phyloP scores from a whole-genome alignment of 768 basidiomycete genomes.

The Hemileccinum impolitum region DNA sequence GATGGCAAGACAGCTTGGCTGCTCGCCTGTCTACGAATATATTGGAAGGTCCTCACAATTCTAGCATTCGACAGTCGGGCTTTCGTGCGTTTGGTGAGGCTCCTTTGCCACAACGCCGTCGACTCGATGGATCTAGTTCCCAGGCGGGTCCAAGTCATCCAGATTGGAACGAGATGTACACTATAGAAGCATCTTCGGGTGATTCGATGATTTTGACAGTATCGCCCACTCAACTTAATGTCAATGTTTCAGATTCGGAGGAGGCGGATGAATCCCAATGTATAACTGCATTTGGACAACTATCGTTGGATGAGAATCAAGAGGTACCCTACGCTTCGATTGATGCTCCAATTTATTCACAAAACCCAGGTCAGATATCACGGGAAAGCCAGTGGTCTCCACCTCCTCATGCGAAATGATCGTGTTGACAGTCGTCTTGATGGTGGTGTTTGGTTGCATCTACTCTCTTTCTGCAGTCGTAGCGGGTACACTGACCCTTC shows the following conservation, averaged over 20 bases:
- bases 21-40: slow-evolving; percentile 43
- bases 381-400: slow-evolving; percentile 71
- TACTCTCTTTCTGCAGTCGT: slow-evolving; percentile 7
- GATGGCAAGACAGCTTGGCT: slow-evolving; percentile 77
- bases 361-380: slow-evolving; percentile 75
- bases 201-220: neutral
- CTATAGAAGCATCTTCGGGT: slow-evolving; percentile 44
- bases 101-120: slow-evolving; percentile 45
- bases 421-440: slow-evolving; percentile 66
- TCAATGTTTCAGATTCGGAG: slow-evolving; percentile 26
- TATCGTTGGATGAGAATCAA: slow-evolving; percentile 73
- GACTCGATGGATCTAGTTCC: slow-evolving; percentile 33
- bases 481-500: slow-evolving; percentile 12
- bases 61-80: slow-evolving; percentile 14
- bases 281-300: slow-evolving; percentile 59
- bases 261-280: slow-evolving; percentile 41
- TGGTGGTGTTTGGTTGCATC: slow-evolving; percentile 61
- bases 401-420: slow-evolving; percentile 63
- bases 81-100: slow-evolving; percentile 29
- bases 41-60: slow-evolving; percentile 7
- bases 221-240: slow-evolving; percentile 16
- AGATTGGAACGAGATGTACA: slow-evolving; percentile 63
- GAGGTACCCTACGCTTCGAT: slow-evolving; percentile 43
- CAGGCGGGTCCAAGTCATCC: slow-evolving; percentile 22
- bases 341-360: slow-evolving; percentile 11